phyloP scores from a whole-genome alignment of 352 stramenopile species.

The Globisporangium orthogonon region DNA sequence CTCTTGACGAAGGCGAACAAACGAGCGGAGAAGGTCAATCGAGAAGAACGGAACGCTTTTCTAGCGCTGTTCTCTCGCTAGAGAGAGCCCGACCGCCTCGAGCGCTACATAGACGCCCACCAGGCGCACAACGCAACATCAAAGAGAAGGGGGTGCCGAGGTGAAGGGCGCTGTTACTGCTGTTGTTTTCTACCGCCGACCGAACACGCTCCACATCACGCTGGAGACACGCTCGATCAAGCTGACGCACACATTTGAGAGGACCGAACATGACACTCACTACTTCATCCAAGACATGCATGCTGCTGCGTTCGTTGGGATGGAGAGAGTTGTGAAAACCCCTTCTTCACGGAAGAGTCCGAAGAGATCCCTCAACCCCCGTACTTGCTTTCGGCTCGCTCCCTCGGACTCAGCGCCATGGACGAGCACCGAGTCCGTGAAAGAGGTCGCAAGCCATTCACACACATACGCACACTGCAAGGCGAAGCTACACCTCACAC shows the following conservation, averaged over 20 bases:
- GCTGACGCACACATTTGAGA: too few relatives aligned
- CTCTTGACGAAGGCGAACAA: too few relatives aligned
- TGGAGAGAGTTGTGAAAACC: conserved; percentile 58
- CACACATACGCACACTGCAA: neutral
- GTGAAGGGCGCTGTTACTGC: neutral
- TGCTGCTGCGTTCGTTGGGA: conserved; percentile 8
- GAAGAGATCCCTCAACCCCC: conserved; percentile 47
- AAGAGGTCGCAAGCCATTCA: conserved; percentile 4
- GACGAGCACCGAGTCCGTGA: conserved; percentile 2
- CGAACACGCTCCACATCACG: too few relatives aligned
- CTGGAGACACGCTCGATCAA: too few relatives aligned
- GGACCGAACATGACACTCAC: neutral
- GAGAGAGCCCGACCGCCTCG: too few relatives aligned
- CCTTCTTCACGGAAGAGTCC: conserved; percentile 39
- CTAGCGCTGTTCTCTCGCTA: too few relatives aligned
- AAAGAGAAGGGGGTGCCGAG: too few relatives aligned
- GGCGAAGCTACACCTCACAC: neutral
- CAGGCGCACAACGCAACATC: too few relatives aligned
- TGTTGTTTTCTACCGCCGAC: too few relatives aligned
- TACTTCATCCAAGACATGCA: neutral
- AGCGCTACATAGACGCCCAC: too few relatives aligned
- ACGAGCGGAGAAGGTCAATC: too few relatives aligned
- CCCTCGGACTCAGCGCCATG: conserved; percentile 8
- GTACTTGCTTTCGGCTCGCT: conserved; percentile 29
- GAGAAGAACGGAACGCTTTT: too few relatives aligned